Conservation (phyloP, 208 protist species). For the Leishmania lainsoni region DNA sequence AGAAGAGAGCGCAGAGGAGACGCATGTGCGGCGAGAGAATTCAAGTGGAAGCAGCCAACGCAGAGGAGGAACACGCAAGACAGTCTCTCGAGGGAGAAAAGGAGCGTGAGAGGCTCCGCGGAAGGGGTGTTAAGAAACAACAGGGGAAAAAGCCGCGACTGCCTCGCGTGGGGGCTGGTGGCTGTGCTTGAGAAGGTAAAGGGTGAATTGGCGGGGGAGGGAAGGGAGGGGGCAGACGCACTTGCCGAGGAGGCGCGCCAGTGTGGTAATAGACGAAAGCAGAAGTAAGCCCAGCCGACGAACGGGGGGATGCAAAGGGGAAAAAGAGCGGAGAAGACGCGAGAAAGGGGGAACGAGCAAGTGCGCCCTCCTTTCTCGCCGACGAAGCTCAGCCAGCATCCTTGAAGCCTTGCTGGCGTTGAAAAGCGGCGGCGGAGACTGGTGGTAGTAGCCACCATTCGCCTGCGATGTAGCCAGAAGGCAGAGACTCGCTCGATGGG, state of each 20-base stretch:
- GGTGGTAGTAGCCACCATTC: neutral
- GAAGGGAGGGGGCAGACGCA: too few species aligned
- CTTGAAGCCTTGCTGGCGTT: neutral
- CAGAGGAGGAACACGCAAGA: too few species aligned
- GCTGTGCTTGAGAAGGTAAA: too few species aligned
- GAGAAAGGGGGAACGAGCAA: neutral
- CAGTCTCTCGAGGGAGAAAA: neutral
- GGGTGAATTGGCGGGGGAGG: too few species aligned
- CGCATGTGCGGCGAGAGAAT: too few species aligned
- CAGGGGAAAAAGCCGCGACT: neutral
- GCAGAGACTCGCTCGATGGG: neutral
- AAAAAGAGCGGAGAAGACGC: neutral
- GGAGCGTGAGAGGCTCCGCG: neutral
- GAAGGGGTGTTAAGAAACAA: neutral
- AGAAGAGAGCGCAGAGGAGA: neutral
- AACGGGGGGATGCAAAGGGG: too few species aligned
- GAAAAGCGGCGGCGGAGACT: constrained; percentile 7
- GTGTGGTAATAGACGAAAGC: too few species aligned
- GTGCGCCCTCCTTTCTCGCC: neutral
- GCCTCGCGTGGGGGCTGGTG: too few species aligned
- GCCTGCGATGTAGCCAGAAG: neutral
- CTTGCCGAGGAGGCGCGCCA: too few species aligned
- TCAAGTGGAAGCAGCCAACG: too few species aligned
- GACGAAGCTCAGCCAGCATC: neutral
- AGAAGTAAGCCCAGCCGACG: too few species aligned